phyloP scores from a whole-genome alignment of 768 basidiomycete genomes.

The Dacryopinax primogenitus region DNA sequence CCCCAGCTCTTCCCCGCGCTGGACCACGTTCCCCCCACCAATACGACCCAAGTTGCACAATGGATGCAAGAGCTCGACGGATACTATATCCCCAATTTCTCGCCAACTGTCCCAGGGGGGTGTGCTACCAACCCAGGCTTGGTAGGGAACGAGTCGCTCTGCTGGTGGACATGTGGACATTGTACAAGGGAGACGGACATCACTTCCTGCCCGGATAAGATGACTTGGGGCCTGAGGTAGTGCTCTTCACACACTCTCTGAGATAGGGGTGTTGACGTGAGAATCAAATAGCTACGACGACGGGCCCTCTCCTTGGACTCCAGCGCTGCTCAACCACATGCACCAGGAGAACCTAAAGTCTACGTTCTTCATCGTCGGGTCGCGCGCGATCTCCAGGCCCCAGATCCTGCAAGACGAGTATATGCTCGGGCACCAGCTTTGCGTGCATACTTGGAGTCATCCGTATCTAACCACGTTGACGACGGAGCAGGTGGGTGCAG shows the following conservation, averaged over 20 bases:
- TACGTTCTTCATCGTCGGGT: slow-evolving; percentile 82
- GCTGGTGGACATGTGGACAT: slow-evolving; percentile 75
- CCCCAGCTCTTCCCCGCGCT: slow-evolving; percentile 52
- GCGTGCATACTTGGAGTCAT: slow-evolving; percentile 41
- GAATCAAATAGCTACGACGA: slow-evolving; percentile 48
- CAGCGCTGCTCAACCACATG: slow-evolving; percentile 58
- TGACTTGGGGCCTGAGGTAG: slow-evolving; percentile 41
- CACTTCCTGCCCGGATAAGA: slow-evolving; percentile 52
- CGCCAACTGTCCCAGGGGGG: slow-evolving; percentile 36
- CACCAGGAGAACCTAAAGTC: slow-evolving; percentile 51
- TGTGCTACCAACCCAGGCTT: slow-evolving; percentile 45
- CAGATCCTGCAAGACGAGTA: slow-evolving; percentile 59
- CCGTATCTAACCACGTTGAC: background rate
- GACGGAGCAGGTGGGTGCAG: background rate
- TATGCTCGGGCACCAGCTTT: slow-evolving; percentile 67
- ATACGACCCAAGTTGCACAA: slow-evolving; percentile 46
- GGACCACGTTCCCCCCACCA: slow-evolving; percentile 46
- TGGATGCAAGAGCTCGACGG: slow-evolving; percentile 73
- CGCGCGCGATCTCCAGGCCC: slow-evolving; percentile 61
- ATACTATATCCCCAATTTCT: slow-evolving; percentile 48
- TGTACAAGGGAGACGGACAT: slow-evolving; percentile 57
- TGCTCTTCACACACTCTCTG: background rate
- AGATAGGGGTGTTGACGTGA: background rate
- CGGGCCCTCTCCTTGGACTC: slow-evolving; percentile 67
- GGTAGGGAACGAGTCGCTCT: slow-evolving; percentile 40